These are phyloP conservation scores for Solanum infundibuliforme DNA, from an alignment of 257 asterid genomes.

Conservation along the genomic window DNA sequence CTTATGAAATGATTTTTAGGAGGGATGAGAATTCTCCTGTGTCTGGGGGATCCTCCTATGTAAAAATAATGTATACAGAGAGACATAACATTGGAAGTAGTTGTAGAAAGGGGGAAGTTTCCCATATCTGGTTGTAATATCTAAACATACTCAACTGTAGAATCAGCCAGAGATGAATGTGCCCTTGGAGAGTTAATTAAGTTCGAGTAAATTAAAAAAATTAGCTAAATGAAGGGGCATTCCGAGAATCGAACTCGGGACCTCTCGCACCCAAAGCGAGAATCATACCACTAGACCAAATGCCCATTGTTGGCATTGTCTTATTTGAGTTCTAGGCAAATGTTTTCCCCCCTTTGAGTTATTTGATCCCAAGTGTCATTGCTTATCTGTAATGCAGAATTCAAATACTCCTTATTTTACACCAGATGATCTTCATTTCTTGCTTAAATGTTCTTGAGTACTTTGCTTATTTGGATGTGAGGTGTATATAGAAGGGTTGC, in stretches of 20 bases:
- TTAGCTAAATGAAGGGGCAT: conserved; percentile 37
- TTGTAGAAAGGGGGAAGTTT: neutral
- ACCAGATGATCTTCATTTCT: neutral
- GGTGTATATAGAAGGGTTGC: neutral
- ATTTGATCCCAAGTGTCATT: neutral
- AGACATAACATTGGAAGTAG: neutral
- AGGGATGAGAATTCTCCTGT: neutral
- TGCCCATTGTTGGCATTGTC: neutral
- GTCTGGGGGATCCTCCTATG: neutral
- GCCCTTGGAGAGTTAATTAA: neutral
- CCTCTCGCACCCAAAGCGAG: conserved; percentile 70
- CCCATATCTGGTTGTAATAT: neutral
- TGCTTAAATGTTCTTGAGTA: neutral
- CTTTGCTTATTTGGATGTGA: neutral
- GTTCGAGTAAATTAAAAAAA: neutral
- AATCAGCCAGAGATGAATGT: neutral
- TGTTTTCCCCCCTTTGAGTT: neutral
- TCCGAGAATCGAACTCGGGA: conserved; percentile 74
- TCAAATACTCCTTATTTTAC: neutral
- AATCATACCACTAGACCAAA: conserved; percentile 85
- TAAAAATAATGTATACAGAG: neutral
- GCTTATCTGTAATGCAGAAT: neutral
- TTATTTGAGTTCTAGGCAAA: neutral
- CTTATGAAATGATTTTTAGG: neutral
- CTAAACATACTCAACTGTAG: neutral